Evolutionary conservation across 2,329 filamentous ascomycete genomes (phyloP).

Genomic region (Xylariaceae sp.): DNA sequence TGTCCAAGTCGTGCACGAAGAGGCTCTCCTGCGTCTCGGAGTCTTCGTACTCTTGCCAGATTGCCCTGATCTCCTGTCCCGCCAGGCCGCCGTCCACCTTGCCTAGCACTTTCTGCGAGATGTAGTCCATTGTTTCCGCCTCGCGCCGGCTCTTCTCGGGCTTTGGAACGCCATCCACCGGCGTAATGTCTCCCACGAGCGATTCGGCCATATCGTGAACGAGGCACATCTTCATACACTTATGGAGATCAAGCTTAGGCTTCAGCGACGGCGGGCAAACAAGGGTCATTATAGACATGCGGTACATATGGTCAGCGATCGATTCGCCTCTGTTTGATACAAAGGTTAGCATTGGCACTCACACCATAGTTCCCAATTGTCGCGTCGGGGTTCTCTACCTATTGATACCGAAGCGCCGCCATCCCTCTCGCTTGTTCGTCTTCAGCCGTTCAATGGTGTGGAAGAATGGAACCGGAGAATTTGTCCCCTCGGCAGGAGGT

Average conservation of each 20-base stretch:
- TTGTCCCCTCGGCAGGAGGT: slow-evolving; percentile 60
- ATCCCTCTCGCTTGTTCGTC: slow-evolving; percentile 94
- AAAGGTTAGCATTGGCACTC: slow-evolving; percentile 7
- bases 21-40: slow-evolving; percentile 78
- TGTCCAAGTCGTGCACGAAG: slow-evolving; percentile 96
- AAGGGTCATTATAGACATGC: slow-evolving; percentile 96
- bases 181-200: slow-evolving; percentile 95
- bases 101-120: slow-evolving; percentile 72
- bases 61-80: slow-evolving; percentile 70
- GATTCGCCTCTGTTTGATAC: slow-evolving; percentile 72
- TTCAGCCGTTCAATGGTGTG: slow-evolving; percentile 93
- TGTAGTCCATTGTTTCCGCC: slow-evolving; percentile 87
- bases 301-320: slow-evolving; percentile 98
- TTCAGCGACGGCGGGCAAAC: slow-evolving; percentile 78
- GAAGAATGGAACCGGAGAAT: slow-evolving; percentile 87
- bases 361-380: slow-evolving; percentile 1
- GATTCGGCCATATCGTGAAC: slow-evolving; percentile 98
- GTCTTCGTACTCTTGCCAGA: slow-evolving; percentile 98
- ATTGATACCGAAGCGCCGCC: slow-evolving; percentile 82
- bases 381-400: slow-evolving; percentile 41
- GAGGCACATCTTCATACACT: slow-evolving; percentile 93
- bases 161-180: slow-evolving; percentile 83
- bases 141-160: slow-evolving; percentile 88
- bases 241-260: slow-evolving; percentile 71
- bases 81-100: slow-evolving; percentile 71